Evolutionary conservation across 768 basidiomycete species (phyloP), one percentile per base, ranked within the genome.

Genomic region (Amanita inopinata): DNA sequence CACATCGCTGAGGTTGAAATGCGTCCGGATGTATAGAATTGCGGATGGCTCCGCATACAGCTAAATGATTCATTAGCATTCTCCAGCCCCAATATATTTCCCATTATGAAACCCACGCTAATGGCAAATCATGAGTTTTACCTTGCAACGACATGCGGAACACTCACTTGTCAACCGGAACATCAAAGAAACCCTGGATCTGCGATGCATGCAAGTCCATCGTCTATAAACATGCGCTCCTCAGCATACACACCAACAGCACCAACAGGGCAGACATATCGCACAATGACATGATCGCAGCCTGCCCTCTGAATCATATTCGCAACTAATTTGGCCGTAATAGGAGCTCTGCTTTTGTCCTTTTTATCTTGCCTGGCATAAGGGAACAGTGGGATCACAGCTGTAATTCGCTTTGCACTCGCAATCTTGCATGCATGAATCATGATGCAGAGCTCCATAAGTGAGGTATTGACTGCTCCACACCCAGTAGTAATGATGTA

Each of bases 371-470:
- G 96, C 45, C 96, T 72, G 6, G 96, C 80, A 62, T 99, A 99
- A 1, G 96, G 94, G 64, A 91, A 99, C 25, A 96, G 76, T 31
- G 96, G 96, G 45, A 97, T 77, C 49, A 99, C 92, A n/a, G 94
- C 96, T 4, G 96, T 99, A 57, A 99, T 98, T 48, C 96, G 73
- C 63, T 86, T 88, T 35, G 96, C 93, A 51, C 90, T 94, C n/a
- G 96, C 94, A 55, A 97, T 98, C 67, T 93, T 94, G 79, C 94
- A 96, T 7, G 96, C 93, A 59, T 97, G 93, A 56, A 97, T 91
- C 90, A 99, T 94, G 56, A 98, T 98, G 60, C 93, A 90, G 34
- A 92, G 76, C 61, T 98, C 96, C 91, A 99, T 98, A 49, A 99
- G 77, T 30, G 93, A 74, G 19, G 89, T 92, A 58, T 97, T 97